Percentiles rank a stretch among this genome's conserved stretches.
phyloP scores from a whole-genome alignment of 2,329 filamentous ascomycete genomes.

The Teratosphaeria pseudoeucalypti region DNA sequence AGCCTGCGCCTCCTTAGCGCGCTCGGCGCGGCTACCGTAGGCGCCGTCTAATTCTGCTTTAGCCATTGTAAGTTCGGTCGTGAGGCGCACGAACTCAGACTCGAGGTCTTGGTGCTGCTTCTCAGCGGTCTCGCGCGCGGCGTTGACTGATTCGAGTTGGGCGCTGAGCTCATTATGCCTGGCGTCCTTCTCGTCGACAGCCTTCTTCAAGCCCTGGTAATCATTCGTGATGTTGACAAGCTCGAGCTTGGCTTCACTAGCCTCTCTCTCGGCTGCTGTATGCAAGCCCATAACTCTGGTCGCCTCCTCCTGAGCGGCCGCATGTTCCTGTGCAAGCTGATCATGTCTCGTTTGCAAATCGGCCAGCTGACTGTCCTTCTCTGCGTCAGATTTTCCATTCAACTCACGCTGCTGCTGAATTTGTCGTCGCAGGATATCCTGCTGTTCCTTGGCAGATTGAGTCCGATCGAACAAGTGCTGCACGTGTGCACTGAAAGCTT shows the following conservation, averaged over 20 bases:
- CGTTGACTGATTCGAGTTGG: conserved; percentile 9
- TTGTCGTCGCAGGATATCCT: conserved; percentile 77
- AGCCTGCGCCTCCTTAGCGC: conserved; percentile 56
- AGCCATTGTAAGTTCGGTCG: conserved; percentile 78
- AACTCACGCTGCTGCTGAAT: conserved; percentile 92
- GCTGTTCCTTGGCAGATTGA: conserved; percentile 74
- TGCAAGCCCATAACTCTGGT: conserved; percentile 19
- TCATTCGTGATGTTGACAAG: conserved; percentile 34
- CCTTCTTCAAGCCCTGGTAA: conserved; percentile 19
- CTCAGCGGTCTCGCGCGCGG: conserved; percentile 14
- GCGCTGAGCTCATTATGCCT: conserved; percentile 13
- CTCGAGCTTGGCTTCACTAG: conserved; percentile 22
- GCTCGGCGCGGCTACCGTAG: conserved; percentile 66
- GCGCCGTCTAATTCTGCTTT: conserved; percentile 87
- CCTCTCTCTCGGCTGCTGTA: conserved; percentile 19
- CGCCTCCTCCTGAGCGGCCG: conserved; percentile 19
- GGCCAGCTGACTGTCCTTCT: conserved; percentile 30
- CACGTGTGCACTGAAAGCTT: conserved; percentile 67
- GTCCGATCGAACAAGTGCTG: conserved; percentile 68
- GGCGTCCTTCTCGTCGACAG: conserved; percentile 27
- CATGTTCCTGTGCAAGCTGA: conserved; percentile 12
- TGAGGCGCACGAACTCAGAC: conserved; percentile 53
- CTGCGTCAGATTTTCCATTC: conserved; percentile 71
- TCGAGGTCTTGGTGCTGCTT: conserved; percentile 36
- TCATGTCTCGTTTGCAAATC: conserved; percentile 22